Evolutionary conservation across 768 basidiomycete genomes (phyloP).

Genomic region (Steccherinum ochraceum): DNA sequence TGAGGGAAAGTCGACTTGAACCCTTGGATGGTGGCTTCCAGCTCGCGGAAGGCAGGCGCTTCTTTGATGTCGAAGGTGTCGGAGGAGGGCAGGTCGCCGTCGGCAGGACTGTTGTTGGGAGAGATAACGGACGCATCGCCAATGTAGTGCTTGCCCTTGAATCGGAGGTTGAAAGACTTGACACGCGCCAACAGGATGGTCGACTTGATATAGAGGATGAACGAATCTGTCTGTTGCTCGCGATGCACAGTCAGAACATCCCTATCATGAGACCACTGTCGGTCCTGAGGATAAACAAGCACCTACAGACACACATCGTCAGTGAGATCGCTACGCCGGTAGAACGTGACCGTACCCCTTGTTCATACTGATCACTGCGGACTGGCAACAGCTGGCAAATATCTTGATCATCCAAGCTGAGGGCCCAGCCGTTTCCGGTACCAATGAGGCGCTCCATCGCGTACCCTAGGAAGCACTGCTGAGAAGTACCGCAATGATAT

Average conservation of each 20-base stretch:
- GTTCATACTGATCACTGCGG: constrained; percentile 50
- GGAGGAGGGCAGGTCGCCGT: constrained; percentile 1
- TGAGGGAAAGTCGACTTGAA: constrained; percentile 56
- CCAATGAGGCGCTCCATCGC: constrained; percentile 61
- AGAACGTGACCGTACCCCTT: constrained; percentile 40
- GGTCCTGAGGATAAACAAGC: constrained; percentile 24
- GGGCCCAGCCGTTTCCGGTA: constrained; percentile 65
- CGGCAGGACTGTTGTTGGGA: constrained; percentile 10
- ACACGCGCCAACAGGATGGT: constrained; percentile 54
- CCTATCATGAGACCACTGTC: constrained; percentile 63
- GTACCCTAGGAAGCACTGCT: constrained; percentile 42
- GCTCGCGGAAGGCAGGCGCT: constrained; percentile 55
- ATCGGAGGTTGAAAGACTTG: constrained; percentile 65
- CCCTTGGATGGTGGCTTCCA: constrained; percentile 50
- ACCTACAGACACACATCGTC: not conserved
- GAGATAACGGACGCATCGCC: constrained; percentile 47
- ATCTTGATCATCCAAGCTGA: constrained; percentile 67
- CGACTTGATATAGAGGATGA: constrained; percentile 65
- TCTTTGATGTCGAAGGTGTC: constrained; percentile 46
- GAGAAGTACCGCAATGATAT: not conserved
- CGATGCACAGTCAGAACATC: constrained; percentile 59
- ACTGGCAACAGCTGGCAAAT: constrained; percentile 66
- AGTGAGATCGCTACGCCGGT: not conserved
- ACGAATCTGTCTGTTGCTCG: constrained; percentile 60
- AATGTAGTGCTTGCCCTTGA: constrained; percentile 50